Conservation (phyloP, 2,329 filamentous ascomycete species). For the Xylaria arbuscula region DNA sequence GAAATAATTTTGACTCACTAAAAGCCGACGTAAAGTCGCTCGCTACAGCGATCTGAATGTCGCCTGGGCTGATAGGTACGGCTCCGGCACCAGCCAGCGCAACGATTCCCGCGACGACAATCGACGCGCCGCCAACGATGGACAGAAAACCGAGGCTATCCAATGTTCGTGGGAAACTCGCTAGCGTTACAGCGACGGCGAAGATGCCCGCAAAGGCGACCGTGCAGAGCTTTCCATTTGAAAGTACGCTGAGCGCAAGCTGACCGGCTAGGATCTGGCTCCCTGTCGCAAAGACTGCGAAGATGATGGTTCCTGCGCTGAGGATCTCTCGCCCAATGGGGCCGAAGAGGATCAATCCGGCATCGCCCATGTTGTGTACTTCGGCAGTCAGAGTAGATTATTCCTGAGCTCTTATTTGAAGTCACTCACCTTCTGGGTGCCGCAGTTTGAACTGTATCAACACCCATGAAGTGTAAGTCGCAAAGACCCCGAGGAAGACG, state of each 20-base stretch:
- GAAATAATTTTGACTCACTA: conserved; percentile 30
- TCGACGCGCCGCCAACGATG: conserved; percentile 58
- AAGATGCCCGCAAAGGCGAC: conserved; percentile 64
- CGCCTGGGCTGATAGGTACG: conserved; percentile 52
- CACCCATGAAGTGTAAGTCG: conserved; percentile 62
- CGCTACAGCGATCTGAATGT: conserved; percentile 53
- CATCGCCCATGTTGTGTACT: conserved; percentile 69
- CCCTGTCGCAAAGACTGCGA: conserved; percentile 63
- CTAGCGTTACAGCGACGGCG: conserved; percentile 58
- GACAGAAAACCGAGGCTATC: conserved; percentile 61
- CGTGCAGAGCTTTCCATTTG: conserved; percentile 59
- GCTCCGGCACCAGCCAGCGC: conserved; percentile 62
- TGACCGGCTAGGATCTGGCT: conserved; percentile 63
- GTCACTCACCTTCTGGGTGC: conserved; percentile 60
- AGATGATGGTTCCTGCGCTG: conserved; percentile 61
- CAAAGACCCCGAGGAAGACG: conserved; percentile 61
- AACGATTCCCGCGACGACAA: conserved; percentile 61
- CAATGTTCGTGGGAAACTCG: conserved; percentile 61
- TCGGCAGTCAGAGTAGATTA: conserved; percentile 35
- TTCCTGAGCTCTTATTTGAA: conserved; percentile 39
- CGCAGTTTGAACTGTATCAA: conserved; percentile 64
- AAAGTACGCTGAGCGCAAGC: conserved; percentile 60
- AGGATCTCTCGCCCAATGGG: conserved; percentile 62
- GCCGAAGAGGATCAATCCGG: conserved; percentile 65
- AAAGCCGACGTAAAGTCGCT: conserved; percentile 59